Evolutionary conservation across 495 filamentous ascomycete species (phyloP), one percentile per base, ranked within the genome.

Genomic region (Penicillium lagena): DNA sequence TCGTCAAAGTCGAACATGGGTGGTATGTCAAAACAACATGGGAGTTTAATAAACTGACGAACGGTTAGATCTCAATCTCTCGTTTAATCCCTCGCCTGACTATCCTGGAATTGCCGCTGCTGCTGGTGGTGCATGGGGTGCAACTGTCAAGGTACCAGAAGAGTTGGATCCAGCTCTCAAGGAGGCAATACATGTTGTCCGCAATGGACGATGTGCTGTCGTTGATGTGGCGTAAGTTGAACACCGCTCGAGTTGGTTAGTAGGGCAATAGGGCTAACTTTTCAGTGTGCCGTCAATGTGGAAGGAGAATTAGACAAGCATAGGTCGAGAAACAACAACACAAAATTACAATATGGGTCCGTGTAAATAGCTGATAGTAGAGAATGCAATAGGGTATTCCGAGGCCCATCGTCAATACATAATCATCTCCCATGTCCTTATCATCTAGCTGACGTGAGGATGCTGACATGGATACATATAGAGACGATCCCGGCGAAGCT

Each of bases 51-150:
- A 28, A 33, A 28, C 35, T 32, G 7, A 29, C 35, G 27, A 4
- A 1, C 13, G 9, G 11, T 7, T 15, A 58, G 55, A 58, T 45
- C 73, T 95, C 45, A 90, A 91, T 53, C 89, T 95, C 59, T 82
- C 77, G 5, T 89, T 95, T 55, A 77, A 75, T 10, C 89, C 89
- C 0, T 75, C 76, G 1, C 89, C 89, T 1, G 87, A 95, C 56
- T 95, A 89, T 56, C 71, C 84, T 0, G 89, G 89, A 13, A 94
- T 95, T 49, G 89, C 89, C 0, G 82, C 86, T 64, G 89, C 88
- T 7, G 86, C 89, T 29, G 55, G 55, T 10, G 44, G 45, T 35
- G 55, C 55, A 1, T 58, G 55, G 55, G 45, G 45, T 7, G 49
- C 45, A 9, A 55, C 51, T 2, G 43, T 58, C n/a, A 52, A 35